Evolutionary conservation across 2,329 filamentous ascomycete genomes (phyloP).

Genomic region (Aureobasidium pullulans): DNA sequence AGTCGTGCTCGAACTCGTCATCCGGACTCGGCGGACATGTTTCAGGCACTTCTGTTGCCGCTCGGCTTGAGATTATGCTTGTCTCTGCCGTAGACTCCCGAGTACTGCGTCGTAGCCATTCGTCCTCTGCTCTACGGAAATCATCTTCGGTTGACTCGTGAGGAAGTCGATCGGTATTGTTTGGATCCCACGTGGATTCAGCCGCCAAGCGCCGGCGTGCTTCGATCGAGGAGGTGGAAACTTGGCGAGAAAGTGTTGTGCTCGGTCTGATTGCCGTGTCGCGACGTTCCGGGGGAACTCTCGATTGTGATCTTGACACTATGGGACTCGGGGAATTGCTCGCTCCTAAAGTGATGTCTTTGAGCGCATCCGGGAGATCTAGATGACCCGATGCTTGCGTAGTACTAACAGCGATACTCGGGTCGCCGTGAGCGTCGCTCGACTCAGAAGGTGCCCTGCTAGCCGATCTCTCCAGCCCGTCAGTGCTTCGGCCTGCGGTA

Average conservation of each 20-base stretch:
- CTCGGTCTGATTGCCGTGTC: slow-evolving; percentile 19
- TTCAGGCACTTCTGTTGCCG: slow-evolving; percentile 19
- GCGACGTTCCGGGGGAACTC: slow-evolving; percentile 11
- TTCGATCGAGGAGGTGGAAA: slow-evolving; percentile 19
- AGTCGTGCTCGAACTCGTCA: slow-evolving; percentile 30
- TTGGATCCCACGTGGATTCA: slow-evolving; percentile 2
- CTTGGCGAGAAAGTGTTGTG: slow-evolving; percentile 17
- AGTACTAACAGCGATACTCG: slow-evolving; percentile 57
- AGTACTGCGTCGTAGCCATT: slow-evolving; percentile 27
- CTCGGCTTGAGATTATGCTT: slow-evolving; percentile 21
- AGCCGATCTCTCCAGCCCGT: slow-evolving; percentile 51
- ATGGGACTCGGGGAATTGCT: slow-evolving; percentile 26
- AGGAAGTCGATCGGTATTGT: slow-evolving; percentile 18
- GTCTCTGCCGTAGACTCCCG: slow-evolving; percentile 27
- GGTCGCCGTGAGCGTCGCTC: slow-evolving; percentile 56
- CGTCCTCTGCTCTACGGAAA: slow-evolving; percentile 27
- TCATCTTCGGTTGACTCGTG: slow-evolving; percentile 26
- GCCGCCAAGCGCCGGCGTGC: slow-evolving; percentile 20
- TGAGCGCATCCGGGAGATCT: slow-evolving; percentile 43
- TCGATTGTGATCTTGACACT: slow-evolving; percentile 19
- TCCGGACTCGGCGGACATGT: slow-evolving; percentile 43
- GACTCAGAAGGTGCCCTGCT: slow-evolving; percentile 54
- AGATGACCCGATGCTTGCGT: slow-evolving; percentile 54
- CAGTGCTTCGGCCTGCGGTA: slow-evolving; percentile 40
- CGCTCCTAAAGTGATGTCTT: slow-evolving; percentile 29